Evolutionary conservation across 768 basidiomycete species (phyloP), one percentile per base, ranked within the genome.

Genomic region (Russula sp.): DNA sequence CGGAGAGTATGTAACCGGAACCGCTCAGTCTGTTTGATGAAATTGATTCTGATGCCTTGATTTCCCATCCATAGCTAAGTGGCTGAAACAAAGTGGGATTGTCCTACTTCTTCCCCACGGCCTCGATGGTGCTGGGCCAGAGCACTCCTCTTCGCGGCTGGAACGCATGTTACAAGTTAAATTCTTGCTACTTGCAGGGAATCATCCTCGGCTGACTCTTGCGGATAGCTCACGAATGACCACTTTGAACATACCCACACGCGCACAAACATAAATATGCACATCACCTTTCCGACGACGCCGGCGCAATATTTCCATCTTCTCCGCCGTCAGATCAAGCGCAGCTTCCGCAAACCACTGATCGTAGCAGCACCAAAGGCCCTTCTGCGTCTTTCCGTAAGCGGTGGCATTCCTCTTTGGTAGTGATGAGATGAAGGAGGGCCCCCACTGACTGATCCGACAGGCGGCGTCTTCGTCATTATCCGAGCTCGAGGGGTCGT

Each of bases 301-400:
- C 83, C 94, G 0, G 89, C 90, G 0, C 91, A 96, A 60, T 93
- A 94, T 67, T 97, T 96, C 83, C 94, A 97, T 71, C 78, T 96
- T 1, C 77, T 97, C n/a, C 78, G 94, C 58, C 79, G 93, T 51
- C 94, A 96, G 72, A 82, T 94, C 69, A 78, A 80, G 68, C 78
- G 93, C 47, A 92, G 93, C 65, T 95, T 86, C 75, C 79, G 93
- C 59, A 94, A 91, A 70, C 94, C 93, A 0, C 75, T 96, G 51
- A 76, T 96, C 34, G 83, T 97, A 7, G 88, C 89, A 11, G 86
- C 83, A 3, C 93, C 94, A 0, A 97, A 97, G 69, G 88, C 85
- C 1, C 76, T 96, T 13, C 76, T 95, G 10, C 81, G 93, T 25
- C 77, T 90, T 20, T 77, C 90, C 13, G 91, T 93, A 69, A 48